Evolutionary conservation across 2,329 filamentous ascomycete genomes (phyloP), one percentile per base, ranked within the genome.

Genomic region (Claviceps sp.): DNA sequence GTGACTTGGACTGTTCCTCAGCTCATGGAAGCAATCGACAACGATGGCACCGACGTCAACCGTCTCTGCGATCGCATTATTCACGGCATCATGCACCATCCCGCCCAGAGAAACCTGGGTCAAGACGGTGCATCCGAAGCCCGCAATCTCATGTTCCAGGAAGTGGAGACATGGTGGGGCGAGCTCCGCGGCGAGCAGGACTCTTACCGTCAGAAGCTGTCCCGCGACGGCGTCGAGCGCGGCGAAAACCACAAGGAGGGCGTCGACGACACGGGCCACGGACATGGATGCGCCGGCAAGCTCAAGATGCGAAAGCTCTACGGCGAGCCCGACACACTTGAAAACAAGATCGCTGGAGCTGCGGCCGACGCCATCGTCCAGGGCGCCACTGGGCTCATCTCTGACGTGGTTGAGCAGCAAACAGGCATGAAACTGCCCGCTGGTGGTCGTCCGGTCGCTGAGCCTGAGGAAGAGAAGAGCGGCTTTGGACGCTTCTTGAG

Each of bases 1-100:
- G 73, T 96, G 44, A 79, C 78, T 53, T 96, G 89, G 88, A 84
- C 84, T 22, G 88, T 95, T 14, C 91, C 91, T 8, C 89, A 95
- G 66, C 72, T 96, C 55, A 93, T 96, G 72, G 73, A 86, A 38
- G 87, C 84, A 60, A 94, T 90, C 81, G 90, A 96, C 61, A 77
- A 95, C 58, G 82, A 91, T 42, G 63, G 70, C 52, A 72, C 76
- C 53, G 86, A 95, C 60, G 70, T 88, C 42, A 75, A 87, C 55
- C 76, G 80, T 52, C 81, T 84, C 2, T 73, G 93, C 58, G 79
- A 84, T 63, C 81, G 84, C 55, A 90, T 96, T 66, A 81, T 95
- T 62, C 70, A 79, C 48, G 89, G 88, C 54, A 83, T 95, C 38
- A 80, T 96, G 66, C 88, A 95, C 62, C 90, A 96, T 67, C 91